Percentiles rank a stretch among this genome's conserved stretches.
These are phyloP conservation scores for Basidioascus undulatus DNA, from an alignment of 768 basidiomycete species.

Conservation along the genomic window DNA sequence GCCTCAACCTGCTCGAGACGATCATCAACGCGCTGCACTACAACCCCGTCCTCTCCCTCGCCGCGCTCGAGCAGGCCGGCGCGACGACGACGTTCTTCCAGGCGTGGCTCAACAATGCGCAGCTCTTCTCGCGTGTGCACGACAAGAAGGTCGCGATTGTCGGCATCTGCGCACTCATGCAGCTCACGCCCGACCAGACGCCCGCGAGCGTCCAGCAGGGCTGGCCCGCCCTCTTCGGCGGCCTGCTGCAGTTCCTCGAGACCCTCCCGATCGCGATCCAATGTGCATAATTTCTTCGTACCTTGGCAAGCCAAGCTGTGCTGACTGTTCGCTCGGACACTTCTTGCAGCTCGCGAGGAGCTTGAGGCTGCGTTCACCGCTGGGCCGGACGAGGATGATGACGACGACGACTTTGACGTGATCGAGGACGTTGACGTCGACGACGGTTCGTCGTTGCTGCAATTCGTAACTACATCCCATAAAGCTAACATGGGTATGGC, in stretches of 20 bases:
- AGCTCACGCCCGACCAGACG: slow-evolving; percentile 33
- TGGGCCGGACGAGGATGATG: slow-evolving; percentile 23
- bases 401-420: slow-evolving; percentile 34
- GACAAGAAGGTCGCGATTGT: slow-evolving; percentile 67
- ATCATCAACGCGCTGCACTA: slow-evolving; percentile 62
- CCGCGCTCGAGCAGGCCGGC: slow-evolving; percentile 44
- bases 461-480: slow-evolving; percentile 19
- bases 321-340: background rate
- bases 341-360: slow-evolving; percentile 29
- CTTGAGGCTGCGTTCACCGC: slow-evolving; percentile 29
- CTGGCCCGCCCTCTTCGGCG: slow-evolving; percentile 51
- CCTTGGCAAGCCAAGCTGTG: too few relatives aligned
- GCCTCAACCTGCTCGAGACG: slow-evolving; percentile 56
- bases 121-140: slow-evolving; percentile 51
- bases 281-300: slow-evolving; percentile 23
- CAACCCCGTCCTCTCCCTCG: slow-evolving; percentile 53
- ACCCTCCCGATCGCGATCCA: slow-evolving; percentile 50
- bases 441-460: slow-evolving; percentile 27
- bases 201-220: slow-evolving; percentile 38
- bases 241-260: slow-evolving; percentile 48
- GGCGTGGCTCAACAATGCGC: slow-evolving; percentile 43
- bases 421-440: slow-evolving; percentile 21
- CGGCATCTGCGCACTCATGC: slow-evolving; percentile 50
- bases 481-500: background rate
- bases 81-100: slow-evolving; percentile 54